Evolutionary conservation across 441 rosid genomes (phyloP), one percentile per base, ranked within the genome.

Genomic region (Rhodomyrtus psidioides): DNA sequence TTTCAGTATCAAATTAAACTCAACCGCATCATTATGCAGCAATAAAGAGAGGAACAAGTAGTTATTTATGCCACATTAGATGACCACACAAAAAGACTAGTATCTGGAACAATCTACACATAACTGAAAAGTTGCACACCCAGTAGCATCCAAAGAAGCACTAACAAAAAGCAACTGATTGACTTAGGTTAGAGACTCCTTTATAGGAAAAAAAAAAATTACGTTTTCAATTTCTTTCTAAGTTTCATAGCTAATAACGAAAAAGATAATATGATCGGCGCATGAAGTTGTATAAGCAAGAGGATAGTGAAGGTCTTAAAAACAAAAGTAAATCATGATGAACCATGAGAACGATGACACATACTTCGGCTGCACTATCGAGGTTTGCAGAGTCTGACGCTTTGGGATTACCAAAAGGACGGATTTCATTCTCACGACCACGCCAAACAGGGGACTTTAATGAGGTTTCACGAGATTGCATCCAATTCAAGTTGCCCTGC

Each of bases 401-500:
- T 89, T 93, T 97, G 53, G 98, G 94, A 90, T 96, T 96, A 85
- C 99, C 99, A 85, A 88, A 97, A 83, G 99, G 99, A 87, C 99
- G 94, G 83, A 97, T 95, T 90, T 97, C 99, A 91, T 94, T 95
- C 91, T 97, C 99, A 84, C 99, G 96, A 57, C 97, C 99, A 88
- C 85, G 92, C 99, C 99, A 97, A 86, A 97, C 99, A 87, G 98
- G 93, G 84, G 99, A 95, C 90, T 93, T 95, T 91, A 97, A 86
- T n/a, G 97, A 93, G 87, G 94, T 88, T 92, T 97, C 99, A 88
- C 99, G 94, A 88, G 99, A 97, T 92, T 93, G 98, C 99, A 97
- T 97, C 99, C 99, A 97, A 62, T 97, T 97, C 91, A 97, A 92
- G 92, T 97, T 97, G 82, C 99, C 99, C 99, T 97, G 88, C 83